phyloP scores from a whole-genome alignment of 176 grass and related monocot genomes.

The Alloteropsis semialata region DNA sequence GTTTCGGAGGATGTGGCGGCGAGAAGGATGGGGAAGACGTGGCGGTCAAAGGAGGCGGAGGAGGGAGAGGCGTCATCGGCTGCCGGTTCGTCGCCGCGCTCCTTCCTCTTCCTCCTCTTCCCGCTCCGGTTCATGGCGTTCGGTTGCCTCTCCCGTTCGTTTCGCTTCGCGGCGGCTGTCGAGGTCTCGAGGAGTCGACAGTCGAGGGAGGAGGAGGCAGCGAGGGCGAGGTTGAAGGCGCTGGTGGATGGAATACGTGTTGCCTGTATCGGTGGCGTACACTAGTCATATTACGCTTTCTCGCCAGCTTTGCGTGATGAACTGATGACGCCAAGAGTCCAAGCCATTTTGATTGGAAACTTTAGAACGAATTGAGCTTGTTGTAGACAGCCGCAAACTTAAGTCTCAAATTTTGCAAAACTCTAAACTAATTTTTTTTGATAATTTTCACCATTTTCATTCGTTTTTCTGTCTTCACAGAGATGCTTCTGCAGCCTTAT shows the following conservation, averaged over 20 bases:
- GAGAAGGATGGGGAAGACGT: conserved; percentile 37
- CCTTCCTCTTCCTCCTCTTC: conserved; percentile 37
- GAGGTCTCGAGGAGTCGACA: too few species aligned
- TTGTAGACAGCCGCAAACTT: not conserved
- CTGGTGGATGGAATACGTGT: not conserved
- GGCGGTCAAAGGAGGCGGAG: conserved; percentile 26
- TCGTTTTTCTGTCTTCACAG: not conserved
- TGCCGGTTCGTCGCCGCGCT: not conserved
- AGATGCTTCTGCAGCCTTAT: not conserved
- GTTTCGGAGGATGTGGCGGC: conserved; percentile 24
- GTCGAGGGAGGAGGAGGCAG: not conserved
- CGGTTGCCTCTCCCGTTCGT: not conserved
- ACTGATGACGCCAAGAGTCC: not conserved
- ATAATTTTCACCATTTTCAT: not conserved
- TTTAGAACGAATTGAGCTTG: not conserved
- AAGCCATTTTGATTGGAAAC: not conserved
- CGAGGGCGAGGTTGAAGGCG: too few species aligned
- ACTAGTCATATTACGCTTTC: not conserved
- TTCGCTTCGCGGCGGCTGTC: conserved; percentile 1
- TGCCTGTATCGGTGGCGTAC: not conserved
- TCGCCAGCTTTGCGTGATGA: not conserved
- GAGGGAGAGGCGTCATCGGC: not conserved
- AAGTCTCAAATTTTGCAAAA: not conserved
- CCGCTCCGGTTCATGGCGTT: not conserved
- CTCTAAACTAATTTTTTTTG: not conserved